Base-by-base conservation (phyloP, 495 filamentous ascomycete genomes). In the Trichoderma erinaceum region DNA sequence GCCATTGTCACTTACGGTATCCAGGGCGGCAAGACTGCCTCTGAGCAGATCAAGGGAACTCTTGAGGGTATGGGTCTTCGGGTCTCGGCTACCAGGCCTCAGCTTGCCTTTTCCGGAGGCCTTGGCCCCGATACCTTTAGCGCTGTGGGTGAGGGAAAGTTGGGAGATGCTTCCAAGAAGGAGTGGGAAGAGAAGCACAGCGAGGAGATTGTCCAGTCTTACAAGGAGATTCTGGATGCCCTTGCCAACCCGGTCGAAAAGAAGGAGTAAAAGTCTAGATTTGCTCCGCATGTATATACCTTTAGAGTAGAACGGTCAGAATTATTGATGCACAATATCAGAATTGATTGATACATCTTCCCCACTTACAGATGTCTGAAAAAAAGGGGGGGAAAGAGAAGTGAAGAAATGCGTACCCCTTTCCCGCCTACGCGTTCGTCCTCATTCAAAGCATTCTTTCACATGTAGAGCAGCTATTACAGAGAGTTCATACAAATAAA, bases 1-100 rank as follows among this genome's bases (percentile, higher is more conserved):
- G 77, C 75, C 66, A 79, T 88, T 68, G 80, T 88, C 16, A 83
- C 76, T 66, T 88, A 87, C 75, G 86, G 86, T 4, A 77, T 80
- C 0, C 66, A 77, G 61, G 84, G 84, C 21, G 85, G 85, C 44
- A 73, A 73, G 38, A 80, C 78, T 66, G 77, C 81, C 2, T 78
- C 76, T 41, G 75, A 75, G 56, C 78, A 82, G 58, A 70, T 78
- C 64, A 70, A 69, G 32, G 63, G 76, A 29, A 43, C 71, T 10
- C 70, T 79, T 4, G 32, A 64, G 63, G 69, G 67, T 18, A 72
- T 79, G 68, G 73, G 73, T n/a, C 70, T 80, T 11, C 64, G 66
- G 21, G 73, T 79, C 13, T 72, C 72, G 16, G 70, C 71, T 63
- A 78, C 75, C 12, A 71, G 72, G 21, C 75, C 76, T 2, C 68